Percentiles rank a stretch among this genome's conserved stretches.
These are phyloP conservation scores for Parachlorella kessleri DNA, from an alignment of 139 green algal genomes.

Conservation along the genomic window DNA sequence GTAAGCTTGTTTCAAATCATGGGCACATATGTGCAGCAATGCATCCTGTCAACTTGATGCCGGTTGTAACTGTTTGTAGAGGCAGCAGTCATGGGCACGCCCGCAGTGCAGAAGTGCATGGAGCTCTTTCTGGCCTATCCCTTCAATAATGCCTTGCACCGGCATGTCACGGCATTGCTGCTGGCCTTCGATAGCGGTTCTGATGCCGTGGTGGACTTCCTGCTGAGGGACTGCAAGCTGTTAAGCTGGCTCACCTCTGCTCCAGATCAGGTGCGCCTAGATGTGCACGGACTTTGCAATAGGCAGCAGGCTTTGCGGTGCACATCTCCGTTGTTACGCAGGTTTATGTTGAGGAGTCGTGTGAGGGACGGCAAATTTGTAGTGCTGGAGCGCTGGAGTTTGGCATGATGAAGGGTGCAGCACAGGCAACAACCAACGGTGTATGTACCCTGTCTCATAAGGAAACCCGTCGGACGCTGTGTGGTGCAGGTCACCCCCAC, in stretches of 20 bases:
- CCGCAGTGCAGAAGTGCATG: constrained; percentile 60
- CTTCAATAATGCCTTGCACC: constrained; percentile 94
- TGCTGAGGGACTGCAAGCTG: constrained; percentile 67
- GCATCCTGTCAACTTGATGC: too few relatives aligned
- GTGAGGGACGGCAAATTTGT: too few relatives aligned
- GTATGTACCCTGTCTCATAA: too few relatives aligned
- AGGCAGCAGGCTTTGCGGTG: too few relatives aligned
- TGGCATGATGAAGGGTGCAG: too few relatives aligned
- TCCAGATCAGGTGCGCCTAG: neutral
- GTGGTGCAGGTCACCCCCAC: constrained; percentile 12
- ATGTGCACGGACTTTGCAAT: too few relatives aligned
- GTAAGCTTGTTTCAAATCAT: too few relatives aligned
- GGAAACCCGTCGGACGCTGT: neutral
- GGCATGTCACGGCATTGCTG: constrained; percentile 71
- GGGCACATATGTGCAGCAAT: too few relatives aligned
- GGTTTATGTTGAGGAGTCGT: neutral
- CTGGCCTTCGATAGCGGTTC: constrained; percentile 36
- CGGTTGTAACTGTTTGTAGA: constrained; percentile 39
- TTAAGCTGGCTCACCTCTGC: constrained; percentile 67
- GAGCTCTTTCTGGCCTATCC: constrained; percentile 80
- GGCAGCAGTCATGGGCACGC: constrained; percentile 53
- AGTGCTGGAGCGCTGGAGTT: too few relatives aligned
- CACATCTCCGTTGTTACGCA: too few relatives aligned
- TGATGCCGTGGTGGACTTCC: constrained; percentile 55
- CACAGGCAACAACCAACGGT: too few relatives aligned